These are phyloP conservation scores for Fusarium annulatum DNA, from an alignment of 2,329 filamentous ascomycete genomes.

Conservation along the genomic window DNA sequence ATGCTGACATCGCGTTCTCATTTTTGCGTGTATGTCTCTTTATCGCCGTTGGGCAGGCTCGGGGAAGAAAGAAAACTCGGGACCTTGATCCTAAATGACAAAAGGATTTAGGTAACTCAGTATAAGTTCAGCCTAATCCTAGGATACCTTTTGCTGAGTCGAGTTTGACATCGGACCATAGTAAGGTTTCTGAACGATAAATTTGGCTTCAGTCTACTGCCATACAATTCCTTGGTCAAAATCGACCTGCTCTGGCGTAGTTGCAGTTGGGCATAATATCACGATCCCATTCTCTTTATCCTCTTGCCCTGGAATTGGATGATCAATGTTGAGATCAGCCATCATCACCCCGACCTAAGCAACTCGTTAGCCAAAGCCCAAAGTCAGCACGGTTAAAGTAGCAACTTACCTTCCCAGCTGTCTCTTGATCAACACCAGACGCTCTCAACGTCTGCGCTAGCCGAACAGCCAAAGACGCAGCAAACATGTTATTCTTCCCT, in stretches of 20 bases:
- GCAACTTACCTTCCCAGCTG: conserved; percentile 19
- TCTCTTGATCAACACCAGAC: conserved; percentile 16
- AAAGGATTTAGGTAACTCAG: no score
- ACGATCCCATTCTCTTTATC: conserved; percentile 28
- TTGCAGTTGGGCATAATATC: conserved; percentile 15
- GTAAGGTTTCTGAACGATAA: no score
- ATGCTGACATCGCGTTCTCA: not conserved
- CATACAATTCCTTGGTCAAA: not conserved
- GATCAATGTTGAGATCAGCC: conserved; percentile 9
- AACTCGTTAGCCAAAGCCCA: not conserved
- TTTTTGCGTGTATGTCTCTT: no score
- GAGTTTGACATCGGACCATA: no score
- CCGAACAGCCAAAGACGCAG: conserved; percentile 65
- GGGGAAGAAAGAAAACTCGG: no score
- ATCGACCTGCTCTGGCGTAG: not conserved
- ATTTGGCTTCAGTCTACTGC: not conserved
- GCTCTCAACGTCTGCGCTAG: conserved; percentile 73
- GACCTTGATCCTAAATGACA: no score
- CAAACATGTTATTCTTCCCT: conserved; percentile 47
- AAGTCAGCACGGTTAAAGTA: rapidly evolving
- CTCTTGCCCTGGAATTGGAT: conserved; percentile 23
- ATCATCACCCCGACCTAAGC: conserved; percentile 7
- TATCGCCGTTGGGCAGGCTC: no score
- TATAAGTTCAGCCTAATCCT: no score
- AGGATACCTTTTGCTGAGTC: no score